phyloP scores from a whole-genome alignment of 805 yeast genomes.

The Saccharomycopsis microspora region DNA sequence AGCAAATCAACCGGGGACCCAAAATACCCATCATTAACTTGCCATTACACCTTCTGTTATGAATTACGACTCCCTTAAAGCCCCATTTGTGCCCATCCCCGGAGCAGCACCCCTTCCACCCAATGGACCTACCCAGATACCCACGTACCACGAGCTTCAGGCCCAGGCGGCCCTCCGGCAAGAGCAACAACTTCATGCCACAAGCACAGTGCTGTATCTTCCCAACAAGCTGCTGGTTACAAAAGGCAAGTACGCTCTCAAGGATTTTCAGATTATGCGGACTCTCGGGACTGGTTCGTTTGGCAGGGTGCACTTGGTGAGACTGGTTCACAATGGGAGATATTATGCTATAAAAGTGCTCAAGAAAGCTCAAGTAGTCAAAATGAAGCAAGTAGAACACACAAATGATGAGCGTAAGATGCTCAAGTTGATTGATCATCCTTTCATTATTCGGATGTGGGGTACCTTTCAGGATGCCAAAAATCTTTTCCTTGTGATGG shows the following conservation, averaged over 20 bases:
- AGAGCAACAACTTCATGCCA: constrained; percentile 9
- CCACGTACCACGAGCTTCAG: constrained; percentile 17
- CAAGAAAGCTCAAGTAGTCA: constrained; percentile 77
- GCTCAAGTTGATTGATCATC: constrained; percentile 78
- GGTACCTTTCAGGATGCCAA: constrained; percentile 88
- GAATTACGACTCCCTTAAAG: background rate
- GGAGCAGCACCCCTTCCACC: background rate
- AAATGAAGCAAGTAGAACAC: constrained; percentile 91
- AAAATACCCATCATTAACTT: no score
- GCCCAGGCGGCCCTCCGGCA: constrained; percentile 11
- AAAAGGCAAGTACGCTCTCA: constrained; percentile 70
- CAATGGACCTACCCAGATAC: constrained; percentile 14
- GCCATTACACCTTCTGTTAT: no score
- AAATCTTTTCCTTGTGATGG: constrained; percentile 90
- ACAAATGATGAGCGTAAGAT: constrained; percentile 91
- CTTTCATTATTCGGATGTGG: constrained; percentile 90
- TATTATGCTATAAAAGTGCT: constrained; percentile 90
- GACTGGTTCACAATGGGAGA: constrained; percentile 82
- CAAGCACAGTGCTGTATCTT: constrained; percentile 4
- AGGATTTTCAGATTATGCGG: constrained; percentile 75
- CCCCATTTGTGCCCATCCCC: background rate
- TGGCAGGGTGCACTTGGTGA: constrained; percentile 85
- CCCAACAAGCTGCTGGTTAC: constrained; percentile 23
- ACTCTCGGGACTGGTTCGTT: constrained; percentile 94
- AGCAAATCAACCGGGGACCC: no score